A percentile compares a stretch with the other conserved stretches of the same genome.
These are phyloP conservation scores for Lunularia cruciata DNA, from an alignment of 225 moss, liverwort and hornwort species.

Conservation along the genomic window DNA sequence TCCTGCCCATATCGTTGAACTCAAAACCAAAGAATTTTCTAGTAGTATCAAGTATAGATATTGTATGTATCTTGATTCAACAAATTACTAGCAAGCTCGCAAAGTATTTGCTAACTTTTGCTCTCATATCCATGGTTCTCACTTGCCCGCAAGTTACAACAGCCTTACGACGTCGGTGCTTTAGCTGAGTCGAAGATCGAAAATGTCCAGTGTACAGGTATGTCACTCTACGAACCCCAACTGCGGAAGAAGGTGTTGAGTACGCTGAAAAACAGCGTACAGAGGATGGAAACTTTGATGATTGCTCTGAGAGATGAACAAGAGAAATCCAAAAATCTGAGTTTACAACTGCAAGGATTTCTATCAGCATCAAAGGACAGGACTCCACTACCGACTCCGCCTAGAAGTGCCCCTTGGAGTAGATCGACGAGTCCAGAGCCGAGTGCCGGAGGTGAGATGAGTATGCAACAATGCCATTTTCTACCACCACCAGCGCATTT, in stretches of 20 bases:
- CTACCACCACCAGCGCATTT: not conserved
- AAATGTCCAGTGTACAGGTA: not conserved
- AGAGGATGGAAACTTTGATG: constrained; percentile 42
- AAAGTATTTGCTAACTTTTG: too few relatives aligned
- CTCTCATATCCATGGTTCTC: too few relatives aligned
- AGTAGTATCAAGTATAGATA: too few relatives aligned
- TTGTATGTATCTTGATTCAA: too few relatives aligned
- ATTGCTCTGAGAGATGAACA: constrained; percentile 43
- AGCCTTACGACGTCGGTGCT: not conserved
- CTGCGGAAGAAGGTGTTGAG: constrained; percentile 31
- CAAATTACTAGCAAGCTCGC: too few relatives aligned
- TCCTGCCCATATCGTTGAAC: too few relatives aligned
- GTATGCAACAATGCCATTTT: not conserved
- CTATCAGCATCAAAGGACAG: constrained; percentile 20
- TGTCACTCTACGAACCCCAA: constrained; percentile 20
- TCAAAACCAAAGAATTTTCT: too few relatives aligned
- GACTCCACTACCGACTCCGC: not conserved
- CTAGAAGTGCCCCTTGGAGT: constrained; percentile 8
- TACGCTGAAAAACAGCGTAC: constrained; percentile 33
- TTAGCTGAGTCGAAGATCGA: not conserved
- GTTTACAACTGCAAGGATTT: constrained; percentile 31
- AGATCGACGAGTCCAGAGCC: constrained; percentile 13
- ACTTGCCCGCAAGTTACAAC: constrained; percentile 1
- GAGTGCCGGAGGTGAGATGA: not conserved
- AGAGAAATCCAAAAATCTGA: constrained; percentile 31